Evolutionary conservation across 371 early-diverging fungal species (phyloP).

Genomic region (Lichtheimia hyalospora): DNA sequence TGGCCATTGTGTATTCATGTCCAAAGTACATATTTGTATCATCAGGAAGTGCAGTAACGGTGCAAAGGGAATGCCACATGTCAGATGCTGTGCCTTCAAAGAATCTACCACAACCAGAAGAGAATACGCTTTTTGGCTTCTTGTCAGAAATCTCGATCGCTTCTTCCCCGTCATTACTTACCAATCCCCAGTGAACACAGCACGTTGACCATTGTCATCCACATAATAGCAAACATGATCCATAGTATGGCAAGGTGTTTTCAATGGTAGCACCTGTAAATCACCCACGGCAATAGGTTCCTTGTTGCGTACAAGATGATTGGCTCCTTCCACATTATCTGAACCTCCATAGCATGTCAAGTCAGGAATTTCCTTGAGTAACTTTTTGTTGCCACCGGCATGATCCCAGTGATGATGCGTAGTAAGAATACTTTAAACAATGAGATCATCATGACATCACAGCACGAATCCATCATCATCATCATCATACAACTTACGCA

Average conservation of each 20-base stretch:
- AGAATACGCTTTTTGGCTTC: constrained; percentile 27
- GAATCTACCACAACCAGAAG: constrained; percentile 85
- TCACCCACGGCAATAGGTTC: constrained; percentile 57
- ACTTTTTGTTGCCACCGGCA: constrained; percentile 71
- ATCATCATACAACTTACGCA: constrained; percentile 16
- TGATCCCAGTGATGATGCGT: constrained; percentile 90
- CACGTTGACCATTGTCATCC: constrained; percentile 33
- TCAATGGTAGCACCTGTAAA: constrained; percentile 52
- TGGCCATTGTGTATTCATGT: constrained; percentile 87
- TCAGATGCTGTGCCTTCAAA: constrained; percentile 90
- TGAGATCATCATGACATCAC: constrained; percentile 84
- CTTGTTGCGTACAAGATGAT: constrained; percentile 8
- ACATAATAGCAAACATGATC: constrained; percentile 83
- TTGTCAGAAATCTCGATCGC: neutral
- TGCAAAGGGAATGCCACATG: constrained; percentile 77
- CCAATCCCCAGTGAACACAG: constrained; percentile 31
- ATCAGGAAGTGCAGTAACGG: constrained; percentile 68
- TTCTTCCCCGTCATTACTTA: neutral
- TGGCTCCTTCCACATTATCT: constrained; percentile 23
- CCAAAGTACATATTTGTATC: constrained; percentile 90
- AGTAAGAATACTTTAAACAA: constrained; percentile 72
- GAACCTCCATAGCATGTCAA: constrained; percentile 26
- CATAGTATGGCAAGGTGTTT: constrained; percentile 83
- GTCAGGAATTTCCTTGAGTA: constrained; percentile 20
- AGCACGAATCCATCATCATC: constrained; percentile 33